Base-by-base conservation (phyloP, 352 stramenopile genomes). In the Phytophthora chlamydospora region DNA sequence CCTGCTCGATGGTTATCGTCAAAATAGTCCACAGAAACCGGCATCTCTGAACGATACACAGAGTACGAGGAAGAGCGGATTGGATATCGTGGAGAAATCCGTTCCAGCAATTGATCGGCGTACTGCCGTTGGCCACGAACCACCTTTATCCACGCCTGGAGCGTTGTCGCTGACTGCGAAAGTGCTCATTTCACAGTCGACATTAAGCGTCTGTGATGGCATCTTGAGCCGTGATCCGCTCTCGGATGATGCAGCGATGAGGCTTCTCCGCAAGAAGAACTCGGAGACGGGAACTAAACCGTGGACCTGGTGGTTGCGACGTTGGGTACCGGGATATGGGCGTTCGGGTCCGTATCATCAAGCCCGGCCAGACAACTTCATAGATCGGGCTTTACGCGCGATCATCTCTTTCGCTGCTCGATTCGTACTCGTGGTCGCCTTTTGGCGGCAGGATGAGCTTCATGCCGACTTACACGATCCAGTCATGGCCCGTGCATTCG, bases 371-470 rank as follows among this genome's bases (percentile, higher is more conserved):
- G 27, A 24, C 4, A 21, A 19, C 12, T 5, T 48, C 17, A 24
- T 50, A 11, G 27, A 55, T 36, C 32, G 35, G n/a, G 41, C 49
- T 16, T 8, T 46, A 10, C 46, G 16, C 12, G 29, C 34, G n/a
- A 12, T 51, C 4, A 9, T 58, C 13, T 43, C 17, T 1, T 6
- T 69, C 8, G 29, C 38, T 46, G 46, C 46, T 11, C 40, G 47
- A 11, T 6, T 80, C 21, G 21, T 80, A 9, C 39, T 86, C 31
- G 12, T 83, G 24, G 27, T 85, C 8, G 71, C 75, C 6, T 87
- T 89, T 53, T 89, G 79, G 79, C 68, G 79, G 4, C 67, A 83
- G 35, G 75, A 87, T 59, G 77, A 87, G 19, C 66, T 87, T 8
- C 65, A 59, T 6, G 51, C 57, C 0, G 79, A 89, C 31, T 45